phyloP scores from a whole-genome alignment of 352 stramenopile genomes.

The Phytophthora ramorum region DNA sequence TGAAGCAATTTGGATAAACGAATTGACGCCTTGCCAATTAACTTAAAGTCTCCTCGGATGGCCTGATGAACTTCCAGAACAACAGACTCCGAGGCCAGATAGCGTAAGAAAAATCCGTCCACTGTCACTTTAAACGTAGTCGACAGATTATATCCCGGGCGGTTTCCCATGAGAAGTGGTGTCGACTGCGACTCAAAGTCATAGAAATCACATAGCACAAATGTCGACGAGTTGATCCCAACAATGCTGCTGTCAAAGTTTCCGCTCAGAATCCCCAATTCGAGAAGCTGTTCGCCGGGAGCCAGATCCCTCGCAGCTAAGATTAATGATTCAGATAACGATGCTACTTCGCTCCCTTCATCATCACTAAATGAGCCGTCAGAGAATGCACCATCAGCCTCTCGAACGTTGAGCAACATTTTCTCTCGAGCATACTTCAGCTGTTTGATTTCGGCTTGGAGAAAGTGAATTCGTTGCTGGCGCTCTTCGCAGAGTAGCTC shows the following conservation, averaged over 20 bases:
- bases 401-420: constrained; percentile 38
- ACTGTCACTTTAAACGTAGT: constrained; percentile 93
- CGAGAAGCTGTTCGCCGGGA: constrained; percentile 91
- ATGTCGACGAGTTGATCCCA: constrained; percentile 82
- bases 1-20: constrained; percentile 77
- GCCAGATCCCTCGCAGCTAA: constrained; percentile 65
- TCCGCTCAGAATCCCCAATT: constrained; percentile 87
- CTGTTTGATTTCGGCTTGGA: constrained; percentile 91
- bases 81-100: constrained; percentile 89
- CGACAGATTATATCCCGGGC: constrained; percentile 92
- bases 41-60: constrained; percentile 87
- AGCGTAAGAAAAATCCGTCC: constrained; percentile 93
- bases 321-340: constrained; percentile 72
- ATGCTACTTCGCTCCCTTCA: constrained; percentile 55
- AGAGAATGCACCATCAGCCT: constrained; percentile 30
- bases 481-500: constrained; percentile 86
- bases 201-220: constrained; percentile 94
- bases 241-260: constrained; percentile 77
- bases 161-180: constrained; percentile 79
- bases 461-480: constrained; percentile 77
- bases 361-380: constrained; percentile 48
- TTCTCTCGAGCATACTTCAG: constrained; percentile 82
- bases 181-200: constrained; percentile 95
- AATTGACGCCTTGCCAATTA: constrained; percentile 77
- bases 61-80: constrained; percentile 91